Conservation (phyloP, 257 asterid species). For the Solanum tarapatanum region DNA sequence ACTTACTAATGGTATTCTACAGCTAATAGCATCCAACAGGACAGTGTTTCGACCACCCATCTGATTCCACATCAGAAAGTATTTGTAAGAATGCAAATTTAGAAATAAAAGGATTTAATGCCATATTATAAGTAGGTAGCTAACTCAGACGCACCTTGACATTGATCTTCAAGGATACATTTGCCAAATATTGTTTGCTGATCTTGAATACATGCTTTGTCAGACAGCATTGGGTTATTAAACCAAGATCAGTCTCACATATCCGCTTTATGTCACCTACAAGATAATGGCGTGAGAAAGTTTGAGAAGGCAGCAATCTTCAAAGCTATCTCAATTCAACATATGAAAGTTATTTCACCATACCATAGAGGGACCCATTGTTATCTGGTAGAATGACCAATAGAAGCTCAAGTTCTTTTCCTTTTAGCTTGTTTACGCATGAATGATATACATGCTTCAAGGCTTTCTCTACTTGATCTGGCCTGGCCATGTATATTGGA, state of each 20-base stretch:
- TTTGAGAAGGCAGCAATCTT: not conserved
- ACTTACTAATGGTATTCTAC: constrained; percentile 88
- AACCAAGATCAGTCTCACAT: constrained; percentile 95
- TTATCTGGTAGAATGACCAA: constrained; percentile 89
- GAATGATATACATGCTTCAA: constrained; percentile 78
- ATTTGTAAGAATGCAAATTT: not conserved
- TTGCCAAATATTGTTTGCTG: constrained; percentile 94
- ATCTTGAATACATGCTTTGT: constrained; percentile 95
- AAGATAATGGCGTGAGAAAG: not conserved
- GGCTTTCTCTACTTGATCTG: constrained; percentile 96
- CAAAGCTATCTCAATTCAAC: not conserved
- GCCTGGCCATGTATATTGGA: constrained; percentile 74
- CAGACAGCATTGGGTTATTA: constrained; percentile 91
- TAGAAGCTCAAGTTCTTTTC: constrained; percentile 86
- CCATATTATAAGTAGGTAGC: not conserved
- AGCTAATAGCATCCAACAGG: constrained; percentile 81
- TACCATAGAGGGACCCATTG: constrained; percentile 92
- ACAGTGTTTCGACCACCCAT: constrained; percentile 99
- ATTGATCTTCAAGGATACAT: constrained; percentile 90
- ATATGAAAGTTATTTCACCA: not conserved
- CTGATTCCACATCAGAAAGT: constrained; percentile 21
- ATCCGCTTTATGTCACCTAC: constrained; percentile 91
- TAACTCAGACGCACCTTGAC: constrained; percentile 44
- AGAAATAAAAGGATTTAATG: not conserved
- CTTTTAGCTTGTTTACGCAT: constrained; percentile 67